A percentile compares a stretch with the other conserved stretches of the same genome.
These are phyloP conservation scores for Gymnopus androsaceus DNA, from an alignment of 1,284 basidiomycete genomes.

Conservation along the genomic window DNA sequence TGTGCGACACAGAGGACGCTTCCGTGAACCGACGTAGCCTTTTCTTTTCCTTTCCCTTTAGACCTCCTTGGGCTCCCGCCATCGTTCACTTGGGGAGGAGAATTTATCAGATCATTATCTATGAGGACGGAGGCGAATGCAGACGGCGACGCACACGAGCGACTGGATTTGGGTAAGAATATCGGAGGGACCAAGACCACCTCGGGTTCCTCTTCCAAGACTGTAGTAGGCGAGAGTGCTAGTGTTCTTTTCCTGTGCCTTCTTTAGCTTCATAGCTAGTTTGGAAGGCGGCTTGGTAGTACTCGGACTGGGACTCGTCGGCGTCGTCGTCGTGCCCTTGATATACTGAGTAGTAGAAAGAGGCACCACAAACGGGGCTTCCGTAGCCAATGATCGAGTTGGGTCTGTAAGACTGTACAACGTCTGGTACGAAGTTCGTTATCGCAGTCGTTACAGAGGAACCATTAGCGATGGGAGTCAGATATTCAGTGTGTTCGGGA, in stretches of 20 bases:
- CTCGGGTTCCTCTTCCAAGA: constrained; percentile 38
- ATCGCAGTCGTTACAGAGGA: constrained; percentile 77
- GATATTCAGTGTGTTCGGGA: constrained; percentile 58
- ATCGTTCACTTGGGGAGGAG: constrained; percentile 40
- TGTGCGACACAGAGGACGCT: background rate
- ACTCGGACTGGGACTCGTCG: constrained; percentile 18
- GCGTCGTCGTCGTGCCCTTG: constrained; percentile 2
- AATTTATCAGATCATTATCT: constrained; percentile 45
- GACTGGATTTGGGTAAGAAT: constrained; percentile 52
- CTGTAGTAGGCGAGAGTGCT: constrained; percentile 22
- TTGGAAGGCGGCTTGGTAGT: constrained; percentile 54
- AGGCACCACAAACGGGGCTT: constrained; percentile 44
- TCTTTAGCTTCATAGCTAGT: constrained; percentile 68
- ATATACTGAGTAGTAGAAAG: constrained; percentile 23
- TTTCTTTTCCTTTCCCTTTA: constrained; percentile 15
- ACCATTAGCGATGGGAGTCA: constrained; percentile 75
- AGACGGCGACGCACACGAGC: constrained; percentile 70
- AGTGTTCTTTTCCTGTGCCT: constrained; percentile 38
- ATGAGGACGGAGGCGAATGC: constrained; percentile 74
- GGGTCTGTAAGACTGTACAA: constrained; percentile 56
- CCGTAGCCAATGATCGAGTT: constrained; percentile 35
- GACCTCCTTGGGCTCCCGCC: constrained; percentile 25
- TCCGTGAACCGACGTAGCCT: background rate
- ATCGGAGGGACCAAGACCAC: constrained; percentile 49
- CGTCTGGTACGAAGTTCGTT: constrained; percentile 73